Percentiles rank a stretch among this genome's conserved stretches.
Evolutionary conservation across 2,329 filamentous ascomycete genomes (phyloP).

Genomic region (Penicillium sp.): DNA sequence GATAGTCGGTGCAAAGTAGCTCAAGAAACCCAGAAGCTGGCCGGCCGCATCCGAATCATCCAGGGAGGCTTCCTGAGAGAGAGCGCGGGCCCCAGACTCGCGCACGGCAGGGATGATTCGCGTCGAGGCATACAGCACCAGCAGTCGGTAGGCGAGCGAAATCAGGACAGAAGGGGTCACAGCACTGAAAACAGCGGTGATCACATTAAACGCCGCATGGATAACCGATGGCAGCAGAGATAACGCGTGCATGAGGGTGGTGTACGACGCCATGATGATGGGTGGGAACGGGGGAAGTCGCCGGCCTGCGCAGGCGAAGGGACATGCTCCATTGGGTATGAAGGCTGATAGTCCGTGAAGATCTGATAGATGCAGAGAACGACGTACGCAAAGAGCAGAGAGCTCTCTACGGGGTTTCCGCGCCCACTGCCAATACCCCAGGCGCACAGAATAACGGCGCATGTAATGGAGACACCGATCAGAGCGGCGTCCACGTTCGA

Average conservation of each 20-base stretch:
- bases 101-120: constrained; percentile 92
- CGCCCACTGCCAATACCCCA: constrained; percentile 92
- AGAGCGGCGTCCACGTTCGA: constrained; percentile 86
- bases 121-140: constrained; percentile 92
- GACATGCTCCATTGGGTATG: constrained; percentile 55
- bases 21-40: constrained; percentile 73
- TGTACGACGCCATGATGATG: constrained; percentile 97
- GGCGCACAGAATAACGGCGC: constrained; percentile 83
- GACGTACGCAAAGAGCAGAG: constrained; percentile 90
- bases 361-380: constrained; percentile 99
- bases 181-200: constrained; percentile 87
- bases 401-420: constrained; percentile 92
- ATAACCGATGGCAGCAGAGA: constrained; percentile 77
- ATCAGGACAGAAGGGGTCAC: constrained; percentile 96
- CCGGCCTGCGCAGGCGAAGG: constrained; percentile 52
- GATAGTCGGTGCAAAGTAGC: constrained; percentile 91
- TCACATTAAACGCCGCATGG: constrained; percentile 75
- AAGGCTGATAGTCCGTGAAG: constrained; percentile 94
- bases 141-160: constrained; percentile 84
- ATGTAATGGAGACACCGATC: constrained; percentile 88
- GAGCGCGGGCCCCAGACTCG: constrained; percentile 73
- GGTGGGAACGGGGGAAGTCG: constrained; percentile 91
- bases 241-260: constrained; percentile 77
- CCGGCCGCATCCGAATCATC: constrained; percentile 81
- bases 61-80: constrained; percentile 77